Evolutionary conservation across 495 filamentous ascomycete species (phyloP), one percentile per base, ranked within the genome.

Genomic region (Hypoxylon intermedium): DNA sequence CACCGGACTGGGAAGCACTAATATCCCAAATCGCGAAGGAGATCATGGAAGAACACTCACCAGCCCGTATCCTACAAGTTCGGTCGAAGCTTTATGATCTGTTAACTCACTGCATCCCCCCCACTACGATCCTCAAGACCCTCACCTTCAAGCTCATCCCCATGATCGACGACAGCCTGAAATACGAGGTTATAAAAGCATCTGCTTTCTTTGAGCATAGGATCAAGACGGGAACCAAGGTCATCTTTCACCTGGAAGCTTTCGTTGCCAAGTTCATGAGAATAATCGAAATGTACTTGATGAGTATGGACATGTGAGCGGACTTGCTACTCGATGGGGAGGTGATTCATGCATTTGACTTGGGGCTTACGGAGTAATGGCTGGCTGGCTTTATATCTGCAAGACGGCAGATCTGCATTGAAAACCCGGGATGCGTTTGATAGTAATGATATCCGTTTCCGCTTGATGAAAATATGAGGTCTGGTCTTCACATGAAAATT

Each of bases 201-300:
- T 88, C 90, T 19, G 94, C 94, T 0, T 97, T 97, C 65, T 98
- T 94, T 68, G 95, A 98, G 72, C 94, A 98, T 73, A 83, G 94
- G 58, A 89, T 97, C 71, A 87, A 88, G 60, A 84, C 89, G 59
- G 94, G 94, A 33, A 93, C 78, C 77, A 98, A 98, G 83, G 87
- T 93, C 19, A 97, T 98, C 41, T 98, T 98, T 73, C 94, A 98
- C 65, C 82, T 98, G 0, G 94, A 98, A 77, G 94, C 94, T 18
- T 98, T 98, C 75, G 93, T 98, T 28, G 93, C 95, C 23, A 97
- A 96, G 77, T 93, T 96, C 71, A 97, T 98, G 92, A 84, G 93
- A 62, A 87, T 98, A 48, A 83, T 93, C 49, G 94, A 98, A 79
- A 93, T 91, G 69, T 91, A 90, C 72, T 73, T 93, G 30, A 96